Evolutionary conservation across 495 filamentous ascomycete species (phyloP).

Genomic region (Glonium stellatum): DNA sequence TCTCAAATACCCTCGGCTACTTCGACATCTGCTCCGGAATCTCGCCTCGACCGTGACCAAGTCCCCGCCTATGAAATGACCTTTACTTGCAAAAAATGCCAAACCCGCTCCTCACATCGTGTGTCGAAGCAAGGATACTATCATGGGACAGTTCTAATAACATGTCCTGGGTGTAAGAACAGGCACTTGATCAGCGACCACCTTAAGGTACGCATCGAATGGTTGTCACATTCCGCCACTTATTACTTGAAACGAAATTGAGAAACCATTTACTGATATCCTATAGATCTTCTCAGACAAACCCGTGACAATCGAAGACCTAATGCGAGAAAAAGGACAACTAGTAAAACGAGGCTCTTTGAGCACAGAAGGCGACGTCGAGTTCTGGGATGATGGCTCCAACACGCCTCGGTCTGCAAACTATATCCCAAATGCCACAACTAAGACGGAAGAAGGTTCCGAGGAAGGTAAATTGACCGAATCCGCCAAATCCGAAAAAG

Average conservation of each 20-base stretch:
- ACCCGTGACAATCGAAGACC: slow-evolving; percentile 60
- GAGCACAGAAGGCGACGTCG: slow-evolving; percentile 42
- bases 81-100: slow-evolving; percentile 90
- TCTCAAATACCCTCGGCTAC: slow-evolving; percentile 6
- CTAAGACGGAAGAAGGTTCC: background rate
- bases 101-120: slow-evolving; percentile 61
- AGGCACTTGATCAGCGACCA: slow-evolving; percentile 91
- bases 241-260: background rate
- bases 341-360: slow-evolving; percentile 53
- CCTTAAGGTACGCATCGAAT: slow-evolving; percentile 44
- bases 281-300: slow-evolving; percentile 60
- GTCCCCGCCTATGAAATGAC: slow-evolving; percentile 73
- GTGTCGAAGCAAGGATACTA: slow-evolving; percentile 93
- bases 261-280: background rate
- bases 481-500: background rate
- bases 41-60: slow-evolving; percentile 30
- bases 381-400: slow-evolving; percentile 40
- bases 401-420: slow-evolving; percentile 2
- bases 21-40: slow-evolving; percentile 7
- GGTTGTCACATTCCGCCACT: too few relatives aligned
- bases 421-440: background rate
- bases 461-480: background rate
- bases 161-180: slow-evolving; percentile 74
- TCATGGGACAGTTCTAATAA: slow-evolving; percentile 75
- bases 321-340: slow-evolving; percentile 59